A percentile compares a stretch with the other conserved stretches of the same genome.
phyloP scores from a whole-genome alignment of 192 early-diverging fungal genomes.

The Coemansia sp. region DNA sequence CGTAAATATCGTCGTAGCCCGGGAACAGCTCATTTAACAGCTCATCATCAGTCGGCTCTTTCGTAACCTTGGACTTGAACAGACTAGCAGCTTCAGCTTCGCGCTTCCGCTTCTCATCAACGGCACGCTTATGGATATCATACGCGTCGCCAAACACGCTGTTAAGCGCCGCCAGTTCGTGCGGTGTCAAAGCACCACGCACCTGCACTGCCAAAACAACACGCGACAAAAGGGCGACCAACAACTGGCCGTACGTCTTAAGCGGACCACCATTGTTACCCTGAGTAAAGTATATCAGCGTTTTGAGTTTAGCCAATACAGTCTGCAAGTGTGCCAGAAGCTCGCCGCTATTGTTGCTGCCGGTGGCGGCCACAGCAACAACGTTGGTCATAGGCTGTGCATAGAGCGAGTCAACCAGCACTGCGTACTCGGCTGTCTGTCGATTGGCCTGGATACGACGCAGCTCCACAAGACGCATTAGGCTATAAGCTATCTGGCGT shows the following conservation, averaged over 20 bases:
- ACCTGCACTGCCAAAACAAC: conserved; percentile 31
- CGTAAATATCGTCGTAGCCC: conserved; percentile 71
- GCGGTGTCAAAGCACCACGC: conserved; percentile 20
- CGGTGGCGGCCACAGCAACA: background rate
- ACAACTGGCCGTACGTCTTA: conserved; percentile 32
- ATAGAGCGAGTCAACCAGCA: conserved; percentile 18
- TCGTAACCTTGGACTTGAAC: conserved; percentile 27
- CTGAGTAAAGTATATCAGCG: conserved; percentile 22
- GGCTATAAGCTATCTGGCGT: conserved; percentile 17
- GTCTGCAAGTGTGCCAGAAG: conserved; percentile 8
- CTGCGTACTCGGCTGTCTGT: conserved; percentile 10
- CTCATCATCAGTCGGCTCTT: conserved; percentile 68
- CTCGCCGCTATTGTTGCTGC: background rate
- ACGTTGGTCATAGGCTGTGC: conserved; percentile 23
- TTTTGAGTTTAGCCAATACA: conserved; percentile 33
- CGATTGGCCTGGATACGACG: conserved; percentile 2
- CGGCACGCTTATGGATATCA: conserved; percentile 37
- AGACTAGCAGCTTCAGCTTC: conserved; percentile 42
- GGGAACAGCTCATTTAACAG: conserved; percentile 81
- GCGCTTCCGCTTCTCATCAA: conserved; percentile 29
- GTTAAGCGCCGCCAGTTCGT: conserved; percentile 36
- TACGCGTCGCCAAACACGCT: conserved; percentile 34
- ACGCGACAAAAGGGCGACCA: conserved; percentile 25
- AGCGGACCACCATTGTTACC: conserved; percentile 10
- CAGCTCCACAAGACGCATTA: conserved; percentile 29